phyloP scores from a whole-genome alignment of 2,329 filamentous ascomycete genomes.

The Colletotrichum acutatum region DNA sequence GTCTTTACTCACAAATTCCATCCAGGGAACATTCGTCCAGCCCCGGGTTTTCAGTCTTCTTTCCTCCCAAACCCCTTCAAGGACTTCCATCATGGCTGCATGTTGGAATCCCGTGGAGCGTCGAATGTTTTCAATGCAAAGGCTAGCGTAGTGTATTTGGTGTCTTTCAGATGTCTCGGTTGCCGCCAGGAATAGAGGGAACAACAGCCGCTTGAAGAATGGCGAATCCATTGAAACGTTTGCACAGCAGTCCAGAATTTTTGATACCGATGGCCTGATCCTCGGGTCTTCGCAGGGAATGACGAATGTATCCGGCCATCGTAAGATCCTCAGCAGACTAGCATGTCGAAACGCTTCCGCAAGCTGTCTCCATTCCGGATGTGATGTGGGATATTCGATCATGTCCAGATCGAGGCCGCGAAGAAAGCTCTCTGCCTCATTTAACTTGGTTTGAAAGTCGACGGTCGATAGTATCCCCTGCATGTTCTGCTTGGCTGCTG shows the following conservation, averaged over 20 bases:
- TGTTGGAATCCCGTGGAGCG: constrained; percentile 40
- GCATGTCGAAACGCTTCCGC: constrained; percentile 45
- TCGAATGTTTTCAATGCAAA: constrained; percentile 41
- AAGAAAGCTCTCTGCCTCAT: constrained; percentile 39
- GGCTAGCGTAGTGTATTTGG: constrained; percentile 41
- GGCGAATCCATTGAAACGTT: constrained; percentile 36
- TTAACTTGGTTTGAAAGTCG: constrained; percentile 35
- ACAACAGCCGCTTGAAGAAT: constrained; percentile 43
- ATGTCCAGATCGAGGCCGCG: constrained; percentile 40
- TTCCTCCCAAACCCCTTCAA: constrained; percentile 41
- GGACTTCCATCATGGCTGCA: constrained; percentile 40
- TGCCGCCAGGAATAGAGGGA: constrained; percentile 43
- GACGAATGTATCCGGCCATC: constrained; percentile 41
- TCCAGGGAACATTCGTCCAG: constrained; percentile 41
- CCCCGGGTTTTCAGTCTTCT: constrained; percentile 33
- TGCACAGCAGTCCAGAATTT: constrained; percentile 41
- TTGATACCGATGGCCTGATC: constrained; percentile 37
- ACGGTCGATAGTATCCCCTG: constrained; percentile 1
- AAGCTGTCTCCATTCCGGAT: constrained; percentile 42
- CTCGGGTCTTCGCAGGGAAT: constrained; percentile 39
- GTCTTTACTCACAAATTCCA: constrained; percentile 41
- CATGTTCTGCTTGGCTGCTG: constrained; percentile 38
- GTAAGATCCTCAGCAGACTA: constrained; percentile 41
- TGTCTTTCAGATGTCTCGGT: constrained; percentile 39
- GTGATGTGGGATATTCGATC: constrained; percentile 40